Conservation (phyloP, 148 eudicot genomes). For the Pharnaceum exiguum region DNA sequence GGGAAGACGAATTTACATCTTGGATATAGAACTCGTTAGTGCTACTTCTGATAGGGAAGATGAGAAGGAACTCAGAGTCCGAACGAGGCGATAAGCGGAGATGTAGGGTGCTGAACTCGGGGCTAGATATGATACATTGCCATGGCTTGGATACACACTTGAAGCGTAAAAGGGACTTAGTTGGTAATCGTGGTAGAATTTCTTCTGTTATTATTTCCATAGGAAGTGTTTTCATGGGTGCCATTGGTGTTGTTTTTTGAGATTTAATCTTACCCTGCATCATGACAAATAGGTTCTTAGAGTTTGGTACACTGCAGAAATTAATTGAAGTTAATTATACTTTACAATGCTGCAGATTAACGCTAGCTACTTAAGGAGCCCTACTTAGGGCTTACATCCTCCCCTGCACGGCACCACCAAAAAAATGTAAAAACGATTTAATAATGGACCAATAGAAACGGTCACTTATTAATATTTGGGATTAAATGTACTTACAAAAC, state of each 20-base stretch:
- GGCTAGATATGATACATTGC: constrained; percentile 7
- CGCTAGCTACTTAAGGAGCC: too few relatives aligned
- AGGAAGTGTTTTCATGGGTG: background rate
- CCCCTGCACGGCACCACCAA: too few relatives aligned
- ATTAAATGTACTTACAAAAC: too few relatives aligned
- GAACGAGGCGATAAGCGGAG: background rate
- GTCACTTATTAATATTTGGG: too few relatives aligned
- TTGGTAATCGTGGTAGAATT: constrained; percentile 19
- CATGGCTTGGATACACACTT: constrained; percentile 22
- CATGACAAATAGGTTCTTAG: too few relatives aligned
- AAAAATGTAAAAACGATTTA: too few relatives aligned
- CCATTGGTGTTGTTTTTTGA: background rate
- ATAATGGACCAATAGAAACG: too few relatives aligned
- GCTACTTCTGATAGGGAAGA: background rate
- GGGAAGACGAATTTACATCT: background rate
- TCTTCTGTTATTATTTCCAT: background rate
- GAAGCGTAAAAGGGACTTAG: constrained; percentile 18
- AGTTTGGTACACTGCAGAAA: too few relatives aligned
- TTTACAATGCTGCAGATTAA: too few relatives aligned
- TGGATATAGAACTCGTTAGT: background rate
- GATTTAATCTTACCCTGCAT: too few relatives aligned
- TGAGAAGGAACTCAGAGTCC: constrained; percentile 1
- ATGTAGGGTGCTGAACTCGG: constrained; percentile 11
- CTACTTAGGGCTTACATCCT: too few relatives aligned
- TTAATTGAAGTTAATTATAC: too few relatives aligned